Percentiles rank a stretch among this genome's conserved stretches.
phyloP scores from a whole-genome alignment of 192 early-diverging fungal genomes.

The Mortierella alpina region DNA sequence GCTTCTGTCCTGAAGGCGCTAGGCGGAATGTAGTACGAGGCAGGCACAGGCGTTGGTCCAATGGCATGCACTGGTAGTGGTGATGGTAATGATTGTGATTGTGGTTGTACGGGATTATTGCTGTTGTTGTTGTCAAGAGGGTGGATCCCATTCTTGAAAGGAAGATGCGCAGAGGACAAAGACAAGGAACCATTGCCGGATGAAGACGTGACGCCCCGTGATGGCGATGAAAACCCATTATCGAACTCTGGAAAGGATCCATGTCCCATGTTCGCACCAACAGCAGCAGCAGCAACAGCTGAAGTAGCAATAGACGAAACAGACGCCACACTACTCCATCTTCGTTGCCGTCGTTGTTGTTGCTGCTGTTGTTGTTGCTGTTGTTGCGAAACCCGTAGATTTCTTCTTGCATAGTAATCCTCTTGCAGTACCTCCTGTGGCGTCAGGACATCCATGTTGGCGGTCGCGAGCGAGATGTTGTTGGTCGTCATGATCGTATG shows the following conservation, averaged over 20 bases:
- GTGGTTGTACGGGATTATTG: background rate
- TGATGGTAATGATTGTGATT: background rate
- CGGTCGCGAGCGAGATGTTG: constrained; percentile 27
- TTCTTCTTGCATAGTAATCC: constrained; percentile 28
- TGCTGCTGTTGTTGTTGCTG: constrained; percentile 9
- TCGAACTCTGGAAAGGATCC: no score
- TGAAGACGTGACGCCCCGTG: no score
- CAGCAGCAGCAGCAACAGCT: background rate
- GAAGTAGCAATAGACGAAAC: background rate
- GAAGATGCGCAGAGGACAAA: background rate
- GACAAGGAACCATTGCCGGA: background rate
- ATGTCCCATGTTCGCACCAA: background rate
- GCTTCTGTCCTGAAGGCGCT: constrained; percentile 49
- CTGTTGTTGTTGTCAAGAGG: constrained; percentile 9
- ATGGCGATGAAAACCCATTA: no score
- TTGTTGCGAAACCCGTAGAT: constrained; percentile 12
- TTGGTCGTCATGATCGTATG: constrained; percentile 28
- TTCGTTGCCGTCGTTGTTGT: constrained; percentile 7
- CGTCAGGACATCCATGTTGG: constrained; percentile 35
- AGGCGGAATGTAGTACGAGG: constrained; percentile 39
- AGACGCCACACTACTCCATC: background rate
- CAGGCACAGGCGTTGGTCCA: constrained; percentile 18
- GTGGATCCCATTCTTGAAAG: constrained; percentile 5
- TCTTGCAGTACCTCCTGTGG: constrained; percentile 34
- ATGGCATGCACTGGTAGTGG: background rate